These are phyloP conservation scores for Angomonas ambiguus DNA, from an alignment of 208 protist genomes.

Conservation along the genomic window DNA sequence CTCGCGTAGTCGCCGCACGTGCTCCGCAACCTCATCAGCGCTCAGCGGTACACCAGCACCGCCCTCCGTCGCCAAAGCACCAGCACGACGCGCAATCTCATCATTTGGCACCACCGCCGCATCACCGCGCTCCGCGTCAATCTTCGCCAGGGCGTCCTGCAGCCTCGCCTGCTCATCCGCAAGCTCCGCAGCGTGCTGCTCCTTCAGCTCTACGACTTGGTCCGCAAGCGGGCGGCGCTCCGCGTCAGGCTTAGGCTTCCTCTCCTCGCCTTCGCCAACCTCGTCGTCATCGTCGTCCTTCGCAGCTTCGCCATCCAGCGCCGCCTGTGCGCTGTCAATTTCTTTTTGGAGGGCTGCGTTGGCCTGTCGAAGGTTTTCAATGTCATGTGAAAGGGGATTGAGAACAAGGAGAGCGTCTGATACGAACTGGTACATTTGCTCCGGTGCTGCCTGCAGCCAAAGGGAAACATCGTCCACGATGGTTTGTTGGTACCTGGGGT, in stretches of 20 bases:
- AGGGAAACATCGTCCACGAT: background rate
- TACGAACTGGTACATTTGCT: background rate
- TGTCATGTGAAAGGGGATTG: background rate
- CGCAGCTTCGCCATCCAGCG: background rate
- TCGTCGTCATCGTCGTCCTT: background rate
- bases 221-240: background rate
- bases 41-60: background rate
- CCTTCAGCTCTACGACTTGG: slow-evolving; percentile 13
- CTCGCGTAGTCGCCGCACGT: background rate
- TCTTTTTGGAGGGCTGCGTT: background rate
- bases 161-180: slow-evolving; percentile 3
- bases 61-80: background rate
- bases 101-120: background rate
- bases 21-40: background rate
- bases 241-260: background rate
- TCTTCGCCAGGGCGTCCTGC: background rate
- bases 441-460: background rate
- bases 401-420: background rate
- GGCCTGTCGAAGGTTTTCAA: background rate
- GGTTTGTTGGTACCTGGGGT: background rate
- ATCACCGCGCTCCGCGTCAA: background rate
- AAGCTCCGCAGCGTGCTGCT: slow-evolving; percentile 10
- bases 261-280: slow-evolving; percentile 9
- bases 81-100: background rate
- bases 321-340: background rate